These are phyloP conservation scores for Sporothrix mexicana DNA, from an alignment of 2,329 filamentous ascomycete species.

Conservation along the genomic window DNA sequence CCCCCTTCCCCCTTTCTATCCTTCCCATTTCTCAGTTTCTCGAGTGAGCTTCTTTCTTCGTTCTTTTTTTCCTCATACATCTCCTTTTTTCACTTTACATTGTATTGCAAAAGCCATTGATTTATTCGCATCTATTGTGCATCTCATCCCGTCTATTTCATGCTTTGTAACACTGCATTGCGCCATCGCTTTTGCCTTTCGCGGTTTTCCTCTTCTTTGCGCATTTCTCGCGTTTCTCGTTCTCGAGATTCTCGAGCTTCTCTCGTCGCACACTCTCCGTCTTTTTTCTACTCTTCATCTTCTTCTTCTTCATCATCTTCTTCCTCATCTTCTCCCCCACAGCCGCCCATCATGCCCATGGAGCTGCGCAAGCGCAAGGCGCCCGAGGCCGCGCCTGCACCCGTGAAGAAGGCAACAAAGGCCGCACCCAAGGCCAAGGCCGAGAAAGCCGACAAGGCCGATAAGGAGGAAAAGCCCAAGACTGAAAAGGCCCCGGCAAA, in stretches of 20 bases:
- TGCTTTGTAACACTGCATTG: slow-evolving; percentile 21
- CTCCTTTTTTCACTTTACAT: background rate
- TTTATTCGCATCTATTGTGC: background rate
- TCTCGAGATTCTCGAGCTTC: too few relatives aligned
- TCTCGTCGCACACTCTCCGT: background rate
- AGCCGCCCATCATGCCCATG: slow-evolving; percentile 55
- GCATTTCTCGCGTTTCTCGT: background rate
- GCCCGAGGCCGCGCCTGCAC: slow-evolving; percentile 43
- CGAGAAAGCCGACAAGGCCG: slow-evolving; percentile 37
- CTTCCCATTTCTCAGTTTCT: slow-evolving; percentile 23
- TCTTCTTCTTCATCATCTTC: background rate
- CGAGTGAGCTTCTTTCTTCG: background rate
- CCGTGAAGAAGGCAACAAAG: slow-evolving; percentile 35
- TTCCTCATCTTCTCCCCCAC: background rate
- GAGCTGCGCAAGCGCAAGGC: slow-evolving; percentile 68
- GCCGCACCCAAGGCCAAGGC: slow-evolving; percentile 39
- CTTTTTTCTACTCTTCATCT: background rate
- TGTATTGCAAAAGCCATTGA: background rate
- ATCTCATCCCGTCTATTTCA: background rate
- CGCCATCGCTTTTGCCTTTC: slow-evolving; percentile 10
- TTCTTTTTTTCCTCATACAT: background rate
- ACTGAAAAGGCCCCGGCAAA: slow-evolving; percentile 40
- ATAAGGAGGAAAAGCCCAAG: slow-evolving; percentile 30
- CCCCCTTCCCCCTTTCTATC: slow-evolving; percentile 26
- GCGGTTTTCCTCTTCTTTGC: slow-evolving; percentile 15